Evolutionary conservation across 768 basidiomycete species (phyloP), one percentile per base, ranked within the genome.

Genomic region (Lentinula sp.): DNA sequence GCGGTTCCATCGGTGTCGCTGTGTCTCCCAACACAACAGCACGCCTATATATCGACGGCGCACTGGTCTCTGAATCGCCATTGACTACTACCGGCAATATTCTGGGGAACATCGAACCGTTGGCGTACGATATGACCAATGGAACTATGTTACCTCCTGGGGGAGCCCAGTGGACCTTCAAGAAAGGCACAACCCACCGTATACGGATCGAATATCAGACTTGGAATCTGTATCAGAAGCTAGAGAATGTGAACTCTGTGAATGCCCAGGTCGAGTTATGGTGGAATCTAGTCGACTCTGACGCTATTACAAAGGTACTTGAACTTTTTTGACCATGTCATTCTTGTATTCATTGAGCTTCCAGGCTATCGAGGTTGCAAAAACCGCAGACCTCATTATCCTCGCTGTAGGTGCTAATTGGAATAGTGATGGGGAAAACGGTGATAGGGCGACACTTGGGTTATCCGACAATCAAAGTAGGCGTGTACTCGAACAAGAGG

Each of bases 341-440:
- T 16, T 52, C 37, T 13, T 21, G n/a, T 40, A 21, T 16, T 51
- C 28, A 39, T 34, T 42, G 5, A 42, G 37, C 46, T 62, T 6
- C 2, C 18, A 70, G 69, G 69, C 69, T 9, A 62, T 67, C n/a
- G 65, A 68, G 18, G 61, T 70, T 11, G 67, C 69, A 4, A 64
- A 63, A 40, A 64, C 63, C 4, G 65, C 69, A 2, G 69, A 70
- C 46, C 37, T 68, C 10, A 65, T 70, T 35, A 54, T 70, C 5
- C 54, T 70, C 13, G 69, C 69, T 11, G 67, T 70, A 11, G 69
- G 69, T 5, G 69, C 69, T 3, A 67, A 66, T 50, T 70, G 69
- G 69, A 70, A 70, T 43, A 68, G 67, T 46, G 69, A 70, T 49
- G 69, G 66, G 1, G 69, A 70, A n/a, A 66, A 63, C 54, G 69